Conservation (phyloP, 495 filamentous ascomycete species). For the Margaritispora aquatica region DNA sequence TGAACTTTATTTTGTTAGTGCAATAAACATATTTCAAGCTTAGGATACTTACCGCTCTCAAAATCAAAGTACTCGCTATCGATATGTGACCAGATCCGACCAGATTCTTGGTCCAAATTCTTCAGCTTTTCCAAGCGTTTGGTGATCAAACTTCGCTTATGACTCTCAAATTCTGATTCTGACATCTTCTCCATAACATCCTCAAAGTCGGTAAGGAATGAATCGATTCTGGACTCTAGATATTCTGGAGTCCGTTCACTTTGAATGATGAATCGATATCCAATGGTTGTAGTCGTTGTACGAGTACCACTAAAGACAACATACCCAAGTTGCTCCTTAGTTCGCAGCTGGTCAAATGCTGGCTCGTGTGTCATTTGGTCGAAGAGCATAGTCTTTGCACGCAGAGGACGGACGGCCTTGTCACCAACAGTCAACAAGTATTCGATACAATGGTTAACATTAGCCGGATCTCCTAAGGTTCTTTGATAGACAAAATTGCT, state of each 20-base stretch:
- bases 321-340: slow-evolving; percentile 97
- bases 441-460: slow-evolving; percentile 96
- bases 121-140: slow-evolving; percentile 89
- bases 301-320: slow-evolving; percentile 81
- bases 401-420: slow-evolving; percentile 55
- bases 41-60: slow-evolving; percentile 55
- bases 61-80: slow-evolving; percentile 87
- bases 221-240: slow-evolving; percentile 80
- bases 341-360: slow-evolving; percentile 87
- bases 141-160: slow-evolving; percentile 85
- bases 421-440: slow-evolving; percentile 79
- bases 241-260: slow-evolving; percentile 80
- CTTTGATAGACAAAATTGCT: slow-evolving; percentile 78
- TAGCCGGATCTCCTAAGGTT: slow-evolving; percentile 76
- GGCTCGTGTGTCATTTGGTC: slow-evolving; percentile 93
- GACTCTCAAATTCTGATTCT: slow-evolving; percentile 78
- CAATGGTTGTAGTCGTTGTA: slow-evolving; percentile 63
- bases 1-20: slow-evolving; percentile 45
- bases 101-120: slow-evolving; percentile 80
- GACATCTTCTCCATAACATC: slow-evolving; percentile 66
- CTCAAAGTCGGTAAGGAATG: slow-evolving; percentile 64
- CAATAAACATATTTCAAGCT: slow-evolving; percentile 1
- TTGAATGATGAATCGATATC: slow-evolving; percentile 89
- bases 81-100: slow-evolving; percentile 79
- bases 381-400: slow-evolving; percentile 74